Evolutionary conservation across 192 early-diverging fungal genomes (phyloP).

Genomic region (Linderina pennispora): DNA sequence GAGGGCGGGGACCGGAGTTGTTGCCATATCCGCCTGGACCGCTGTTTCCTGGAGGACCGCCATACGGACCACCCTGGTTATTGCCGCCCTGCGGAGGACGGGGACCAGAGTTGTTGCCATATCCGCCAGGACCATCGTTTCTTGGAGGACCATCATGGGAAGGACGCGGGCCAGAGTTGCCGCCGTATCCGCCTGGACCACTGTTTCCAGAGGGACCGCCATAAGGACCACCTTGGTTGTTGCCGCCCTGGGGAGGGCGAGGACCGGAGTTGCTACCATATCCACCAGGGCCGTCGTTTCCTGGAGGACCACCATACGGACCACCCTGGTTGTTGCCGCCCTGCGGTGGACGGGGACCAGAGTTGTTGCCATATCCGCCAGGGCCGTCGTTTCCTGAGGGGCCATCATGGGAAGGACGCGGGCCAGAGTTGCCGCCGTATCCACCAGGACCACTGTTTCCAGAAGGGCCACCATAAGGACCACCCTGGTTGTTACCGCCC

Average conservation of each 20-base stretch:
- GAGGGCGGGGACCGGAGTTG: constrained; percentile 1
- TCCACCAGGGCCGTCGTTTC: background rate
- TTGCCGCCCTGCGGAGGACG: constrained; percentile 6
- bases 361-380: background rate
- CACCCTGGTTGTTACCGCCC: background rate
- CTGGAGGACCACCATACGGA: constrained; percentile 1
- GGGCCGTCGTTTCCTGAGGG: background rate
- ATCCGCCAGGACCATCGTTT: constrained; percentile 1
- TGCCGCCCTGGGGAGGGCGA: background rate
- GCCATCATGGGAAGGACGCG: background rate
- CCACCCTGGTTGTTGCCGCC: too few relatives aligned
- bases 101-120: background rate
- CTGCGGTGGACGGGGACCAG: too few relatives aligned
- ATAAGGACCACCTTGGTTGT: background rate
- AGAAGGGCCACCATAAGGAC: background rate
- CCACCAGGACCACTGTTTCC: background rate
- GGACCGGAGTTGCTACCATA: constrained; percentile 3
- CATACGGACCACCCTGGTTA: too few relatives aligned
- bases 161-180: constrained; percentile 1
- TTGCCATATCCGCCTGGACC: constrained; percentile 4
- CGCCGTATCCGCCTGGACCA: background rate
- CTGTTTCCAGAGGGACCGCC: background rate
- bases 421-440: background rate
- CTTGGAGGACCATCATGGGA: background rate
- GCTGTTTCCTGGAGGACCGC: constrained; percentile 6